Conservation (phyloP, 176 grass and related monocot species). For the Puccinellia tenuiflora region DNA sequence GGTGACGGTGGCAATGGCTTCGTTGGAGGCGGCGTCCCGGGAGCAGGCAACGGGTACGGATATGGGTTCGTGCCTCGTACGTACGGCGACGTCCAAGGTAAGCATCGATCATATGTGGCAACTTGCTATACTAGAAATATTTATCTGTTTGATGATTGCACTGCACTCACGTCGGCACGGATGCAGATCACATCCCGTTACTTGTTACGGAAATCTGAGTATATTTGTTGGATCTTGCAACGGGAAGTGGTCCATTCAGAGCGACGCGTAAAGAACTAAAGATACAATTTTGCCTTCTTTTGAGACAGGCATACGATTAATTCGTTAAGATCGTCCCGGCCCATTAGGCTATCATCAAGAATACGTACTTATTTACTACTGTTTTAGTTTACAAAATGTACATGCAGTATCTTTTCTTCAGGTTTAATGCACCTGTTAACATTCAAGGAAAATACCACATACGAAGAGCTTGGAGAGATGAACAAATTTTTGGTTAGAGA, state of each 20-base stretch:
- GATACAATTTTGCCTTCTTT: neutral
- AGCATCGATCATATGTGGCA: neutral
- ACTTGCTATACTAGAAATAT: neutral
- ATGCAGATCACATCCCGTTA: neutral
- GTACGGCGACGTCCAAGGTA: constrained; percentile 43
- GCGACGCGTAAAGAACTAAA: constrained; percentile 6
- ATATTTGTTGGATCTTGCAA: constrained; percentile 43
- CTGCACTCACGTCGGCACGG: neutral
- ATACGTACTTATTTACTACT: neutral
- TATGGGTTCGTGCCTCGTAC: constrained; percentile 38
- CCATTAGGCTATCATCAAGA: neutral
- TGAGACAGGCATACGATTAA: neutral
- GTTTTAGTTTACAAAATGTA: neutral
- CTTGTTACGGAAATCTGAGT: constrained; percentile 9
- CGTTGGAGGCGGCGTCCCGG: neutral
- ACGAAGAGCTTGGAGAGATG: neutral
- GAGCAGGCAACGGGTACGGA: neutral
- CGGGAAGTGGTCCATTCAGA: constrained; percentile 10
- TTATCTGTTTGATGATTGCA: neutral
- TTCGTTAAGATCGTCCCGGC: neutral
- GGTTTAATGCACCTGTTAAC: neutral
- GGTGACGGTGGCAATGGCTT: neutral
- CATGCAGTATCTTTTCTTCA: neutral
- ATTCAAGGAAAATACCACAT: neutral
- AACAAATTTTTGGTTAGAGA: neutral